phyloP scores from a whole-genome alignment of 176 grass and related monocot species.

The Rhipidocladum racemiflorum region DNA sequence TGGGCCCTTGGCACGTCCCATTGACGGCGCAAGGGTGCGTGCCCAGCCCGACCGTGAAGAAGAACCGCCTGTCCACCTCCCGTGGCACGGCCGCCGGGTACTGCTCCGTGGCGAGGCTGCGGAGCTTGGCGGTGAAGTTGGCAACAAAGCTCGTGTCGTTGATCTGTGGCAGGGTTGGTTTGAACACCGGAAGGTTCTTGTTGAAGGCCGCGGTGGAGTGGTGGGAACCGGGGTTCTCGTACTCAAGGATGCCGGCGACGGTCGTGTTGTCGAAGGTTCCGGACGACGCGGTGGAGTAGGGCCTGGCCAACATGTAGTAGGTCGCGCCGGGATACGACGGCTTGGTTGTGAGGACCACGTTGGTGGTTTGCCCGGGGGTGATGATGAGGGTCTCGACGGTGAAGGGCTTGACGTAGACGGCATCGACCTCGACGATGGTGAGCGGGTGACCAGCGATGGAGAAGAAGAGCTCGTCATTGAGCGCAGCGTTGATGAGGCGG shows the following conservation, averaged over 20 bases:
- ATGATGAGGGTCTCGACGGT: conserved; percentile 46
- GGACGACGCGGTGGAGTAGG: conserved; percentile 41
- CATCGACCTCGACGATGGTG: conserved; percentile 67
- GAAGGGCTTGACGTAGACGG: conserved; percentile 62
- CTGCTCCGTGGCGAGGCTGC: conserved; percentile 46
- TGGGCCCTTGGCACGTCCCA: conserved; percentile 54
- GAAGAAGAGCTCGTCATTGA: conserved; percentile 86
- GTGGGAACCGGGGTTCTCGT: conserved; percentile 30
- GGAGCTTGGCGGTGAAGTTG: conserved; percentile 52
- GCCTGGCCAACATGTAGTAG: conserved; percentile 55
- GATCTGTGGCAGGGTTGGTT: conserved; percentile 36
- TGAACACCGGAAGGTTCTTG: conserved; percentile 42
- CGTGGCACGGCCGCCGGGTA: conserved; percentile 49
- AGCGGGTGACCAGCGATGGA: conserved; percentile 57
- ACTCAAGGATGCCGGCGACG: conserved; percentile 64
- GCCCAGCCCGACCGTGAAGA: conserved; percentile 70
- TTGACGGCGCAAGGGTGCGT: conserved; percentile 53
- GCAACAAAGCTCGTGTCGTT: conserved; percentile 54
- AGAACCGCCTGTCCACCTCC: conserved; percentile 41
- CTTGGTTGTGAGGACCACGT: conserved; percentile 62
- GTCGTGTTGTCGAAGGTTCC: conserved; percentile 66
- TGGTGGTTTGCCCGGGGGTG: conserved; percentile 58
- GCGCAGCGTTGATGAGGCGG: conserved; percentile 70
- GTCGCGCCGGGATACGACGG: conserved; percentile 45
- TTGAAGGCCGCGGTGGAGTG: conserved; percentile 25